Conservation (phyloP, 73 alveolate species). For the Durusdinium trenchii region DNA sequence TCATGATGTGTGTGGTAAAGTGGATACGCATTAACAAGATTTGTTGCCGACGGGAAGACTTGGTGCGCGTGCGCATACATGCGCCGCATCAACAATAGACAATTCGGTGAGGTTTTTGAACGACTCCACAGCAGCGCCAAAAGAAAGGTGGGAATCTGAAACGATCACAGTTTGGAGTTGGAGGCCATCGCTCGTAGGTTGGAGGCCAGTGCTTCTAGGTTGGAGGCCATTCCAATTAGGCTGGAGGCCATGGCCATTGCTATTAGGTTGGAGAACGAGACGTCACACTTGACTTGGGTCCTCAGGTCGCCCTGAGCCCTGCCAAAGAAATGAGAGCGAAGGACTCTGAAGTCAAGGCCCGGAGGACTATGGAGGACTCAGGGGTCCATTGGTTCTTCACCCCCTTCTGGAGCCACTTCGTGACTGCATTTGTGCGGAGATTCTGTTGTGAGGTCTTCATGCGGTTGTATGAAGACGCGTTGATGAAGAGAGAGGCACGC, state of each 20-base stretch:
- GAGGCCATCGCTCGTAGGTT: not conserved
- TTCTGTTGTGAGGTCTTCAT: not conserved
- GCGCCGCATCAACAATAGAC: not conserved
- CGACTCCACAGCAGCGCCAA: not conserved
- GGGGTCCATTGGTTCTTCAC: not conserved
- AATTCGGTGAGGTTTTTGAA: not conserved
- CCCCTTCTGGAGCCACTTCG: not conserved
- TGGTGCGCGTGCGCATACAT: not conserved
- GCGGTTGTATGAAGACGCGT: slow-evolving; percentile 14
- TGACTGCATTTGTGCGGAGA: not conserved
- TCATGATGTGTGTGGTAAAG: too few species aligned
- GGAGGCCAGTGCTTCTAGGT: not conserved
- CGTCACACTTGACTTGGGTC: not conserved
- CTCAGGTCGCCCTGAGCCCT: not conserved
- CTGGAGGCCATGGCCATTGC: not conserved
- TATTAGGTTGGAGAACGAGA: slow-evolving; percentile 2
- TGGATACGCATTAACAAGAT: not conserved
- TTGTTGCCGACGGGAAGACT: not conserved
- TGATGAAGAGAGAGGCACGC: not conserved
- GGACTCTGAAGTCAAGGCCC: not conserved
- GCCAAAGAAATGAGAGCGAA: not conserved
- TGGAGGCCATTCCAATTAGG: not conserved
- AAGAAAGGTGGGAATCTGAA: not conserved
- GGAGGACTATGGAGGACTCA: not conserved
- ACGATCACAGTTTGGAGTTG: not conserved